phyloP scores from a whole-genome alignment of 345 rosid species.

The Alliaria petiolata region DNA sequence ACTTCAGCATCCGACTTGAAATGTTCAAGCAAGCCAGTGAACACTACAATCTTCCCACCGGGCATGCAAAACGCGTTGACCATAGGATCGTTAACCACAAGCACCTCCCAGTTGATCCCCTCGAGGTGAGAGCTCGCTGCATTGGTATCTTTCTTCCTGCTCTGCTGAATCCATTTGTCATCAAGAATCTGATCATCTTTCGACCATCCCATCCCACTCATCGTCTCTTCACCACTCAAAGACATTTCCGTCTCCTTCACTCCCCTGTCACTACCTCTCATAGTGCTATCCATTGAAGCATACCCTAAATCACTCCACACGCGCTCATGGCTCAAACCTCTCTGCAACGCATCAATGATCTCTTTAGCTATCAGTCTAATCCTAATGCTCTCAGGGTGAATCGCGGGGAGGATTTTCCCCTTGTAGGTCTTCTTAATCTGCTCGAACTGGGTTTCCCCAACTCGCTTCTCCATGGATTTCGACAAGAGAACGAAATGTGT shows the following conservation, averaged over 20 bases:
- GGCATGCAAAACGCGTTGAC: conserved; percentile 87
- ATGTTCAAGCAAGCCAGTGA: conserved; percentile 74
- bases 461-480: conserved; percentile 50
- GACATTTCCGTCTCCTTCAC: conserved; percentile 44
- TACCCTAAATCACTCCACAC: conserved; percentile 73
- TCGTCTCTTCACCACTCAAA: conserved; percentile 25
- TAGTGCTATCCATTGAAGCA: conserved; percentile 44
- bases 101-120: conserved; percentile 83
- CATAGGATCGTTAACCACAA: conserved; percentile 74
- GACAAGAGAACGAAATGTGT: conserved; percentile 78
- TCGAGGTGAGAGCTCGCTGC: conserved; percentile 64
- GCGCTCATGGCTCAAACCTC: conserved; percentile 69
- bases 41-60: conserved; percentile 89
- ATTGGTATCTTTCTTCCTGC: conserved; percentile 57
- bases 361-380: conserved; percentile 67
- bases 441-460: conserved; percentile 71
- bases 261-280: conserved; percentile 25
- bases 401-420: conserved; percentile 72
- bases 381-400: conserved; percentile 80
- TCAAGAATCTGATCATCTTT: conserved; percentile 80
- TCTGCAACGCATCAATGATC: conserved; percentile 69
- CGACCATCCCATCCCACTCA: conserved; percentile 44
- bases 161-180: conserved; percentile 75
- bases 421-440: conserved; percentile 50
- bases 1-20: conserved; percentile 79